These are phyloP conservation scores for Chenopodium formosanum DNA, from an alignment of 148 eudicot genomes.

Conservation along the genomic window DNA sequence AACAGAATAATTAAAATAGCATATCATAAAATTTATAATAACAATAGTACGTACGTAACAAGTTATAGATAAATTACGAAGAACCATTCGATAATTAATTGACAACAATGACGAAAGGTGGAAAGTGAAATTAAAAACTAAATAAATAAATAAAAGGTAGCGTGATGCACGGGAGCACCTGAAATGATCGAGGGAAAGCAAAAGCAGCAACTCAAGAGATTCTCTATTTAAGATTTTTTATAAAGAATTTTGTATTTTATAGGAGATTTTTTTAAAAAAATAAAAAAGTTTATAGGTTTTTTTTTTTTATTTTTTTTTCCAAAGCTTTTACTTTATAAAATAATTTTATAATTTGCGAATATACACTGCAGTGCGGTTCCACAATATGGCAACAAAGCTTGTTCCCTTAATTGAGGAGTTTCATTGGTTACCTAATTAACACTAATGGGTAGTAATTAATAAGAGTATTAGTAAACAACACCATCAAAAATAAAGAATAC, in stretches of 20 bases:
- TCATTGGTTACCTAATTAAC: not conserved
- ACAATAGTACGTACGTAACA: too few species aligned
- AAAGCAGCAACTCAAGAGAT: not conserved
- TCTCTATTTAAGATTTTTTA: not conserved
- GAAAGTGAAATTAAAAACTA: too few species aligned
- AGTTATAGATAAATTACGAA: too few species aligned
- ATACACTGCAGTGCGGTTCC: slow-evolving; percentile 13
- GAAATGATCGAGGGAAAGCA: slow-evolving; percentile 4
- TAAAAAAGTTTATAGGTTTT: too few species aligned
- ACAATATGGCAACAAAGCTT: slow-evolving; percentile 4
- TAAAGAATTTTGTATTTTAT: too few species aligned
- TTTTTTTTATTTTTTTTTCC: not conserved
- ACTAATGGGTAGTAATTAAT: not conserved
- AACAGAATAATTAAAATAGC: too few species aligned
- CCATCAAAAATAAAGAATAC: not conserved
- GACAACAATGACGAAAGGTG: too few species aligned
- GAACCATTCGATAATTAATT: too few species aligned
- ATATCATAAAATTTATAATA: too few species aligned
- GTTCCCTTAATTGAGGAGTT: not conserved
- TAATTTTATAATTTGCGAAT: not conserved
- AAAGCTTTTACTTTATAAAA: not conserved
- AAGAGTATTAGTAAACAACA: not conserved
- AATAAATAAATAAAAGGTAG: not conserved
- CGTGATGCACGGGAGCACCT: slow-evolving; percentile 14
- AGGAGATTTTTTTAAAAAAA: too few species aligned